These are phyloP conservation scores for Nicotiana otophora DNA, from an alignment of 257 asterid genomes.

Conservation along the genomic window DNA sequence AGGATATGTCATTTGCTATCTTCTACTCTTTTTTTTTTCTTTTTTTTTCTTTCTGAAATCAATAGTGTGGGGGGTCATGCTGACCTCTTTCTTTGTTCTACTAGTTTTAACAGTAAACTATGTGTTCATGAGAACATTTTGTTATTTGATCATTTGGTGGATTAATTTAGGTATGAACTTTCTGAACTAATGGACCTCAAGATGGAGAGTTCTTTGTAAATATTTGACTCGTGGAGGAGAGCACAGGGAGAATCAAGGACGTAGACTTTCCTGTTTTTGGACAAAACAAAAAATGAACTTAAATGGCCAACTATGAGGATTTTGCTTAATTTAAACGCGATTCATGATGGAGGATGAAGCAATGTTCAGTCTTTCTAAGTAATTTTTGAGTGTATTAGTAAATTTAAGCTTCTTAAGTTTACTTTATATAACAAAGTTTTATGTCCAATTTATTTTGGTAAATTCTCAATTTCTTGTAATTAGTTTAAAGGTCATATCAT, in stretches of 20 bases:
- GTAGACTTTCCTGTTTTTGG: not conserved
- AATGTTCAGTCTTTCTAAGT: not conserved
- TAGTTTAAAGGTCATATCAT: not conserved
- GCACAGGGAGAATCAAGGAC: not conserved
- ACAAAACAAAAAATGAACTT: not conserved
- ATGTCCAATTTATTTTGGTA: not conserved
- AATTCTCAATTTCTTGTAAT: not conserved
- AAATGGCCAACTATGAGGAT: not conserved
- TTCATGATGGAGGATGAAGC: not conserved
- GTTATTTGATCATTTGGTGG: not conserved
- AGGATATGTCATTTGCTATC: not conserved
- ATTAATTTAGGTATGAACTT: not conserved
- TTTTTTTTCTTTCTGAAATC: too few species aligned
- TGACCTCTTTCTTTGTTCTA: not conserved
- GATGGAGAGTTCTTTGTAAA: not conserved
- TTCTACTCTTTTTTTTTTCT: not conserved
- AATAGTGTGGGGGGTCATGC: not conserved
- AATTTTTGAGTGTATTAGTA: not conserved
- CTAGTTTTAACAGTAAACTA: not conserved
- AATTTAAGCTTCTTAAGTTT: not conserved
- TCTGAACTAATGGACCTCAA: not conserved
- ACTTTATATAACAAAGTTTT: not conserved
- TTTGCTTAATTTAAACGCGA: not conserved
- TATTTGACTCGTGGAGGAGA: not conserved
- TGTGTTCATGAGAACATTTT: not conserved